phyloP scores from a whole-genome alignment of 2,329 filamentous ascomycete genomes.

The Diaporthe sp. region DNA sequence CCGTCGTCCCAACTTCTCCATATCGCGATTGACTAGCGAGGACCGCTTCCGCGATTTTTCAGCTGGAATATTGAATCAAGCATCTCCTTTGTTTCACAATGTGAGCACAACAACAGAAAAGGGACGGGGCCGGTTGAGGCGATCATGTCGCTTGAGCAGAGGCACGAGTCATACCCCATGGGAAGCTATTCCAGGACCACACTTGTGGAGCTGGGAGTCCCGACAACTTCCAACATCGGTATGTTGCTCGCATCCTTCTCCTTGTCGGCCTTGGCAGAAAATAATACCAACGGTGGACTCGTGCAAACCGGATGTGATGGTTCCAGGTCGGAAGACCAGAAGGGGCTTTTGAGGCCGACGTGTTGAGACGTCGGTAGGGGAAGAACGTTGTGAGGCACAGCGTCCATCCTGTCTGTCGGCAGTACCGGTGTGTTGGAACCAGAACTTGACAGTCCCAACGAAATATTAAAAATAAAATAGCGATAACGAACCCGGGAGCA shows the following conservation, averaged over 20 bases:
- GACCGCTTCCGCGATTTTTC: conserved; percentile 5
- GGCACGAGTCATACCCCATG: conserved; percentile 24
- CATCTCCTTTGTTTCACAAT: conserved; percentile 19
- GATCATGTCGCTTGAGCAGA: conserved; percentile 22
- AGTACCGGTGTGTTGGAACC: background rate
- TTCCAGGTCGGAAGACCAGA: too few species aligned
- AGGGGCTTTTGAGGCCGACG: background rate
- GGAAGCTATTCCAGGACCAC: conserved; percentile 23
- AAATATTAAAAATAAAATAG: background rate
- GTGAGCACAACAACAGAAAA: conserved; percentile 7
- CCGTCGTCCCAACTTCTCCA: conserved; percentile 14
- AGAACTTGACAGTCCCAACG: background rate
- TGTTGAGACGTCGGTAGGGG: background rate
- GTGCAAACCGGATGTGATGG: background rate
- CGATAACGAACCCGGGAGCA: background rate
- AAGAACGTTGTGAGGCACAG: background rate
- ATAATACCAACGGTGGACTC: background rate
- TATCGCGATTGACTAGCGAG: conserved; percentile 11
- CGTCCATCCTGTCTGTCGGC: background rate
- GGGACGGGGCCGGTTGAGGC: conserved; percentile 1
- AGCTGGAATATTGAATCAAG: conserved; percentile 21
- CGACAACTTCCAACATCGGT: background rate
- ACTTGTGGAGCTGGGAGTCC: conserved; percentile 17
- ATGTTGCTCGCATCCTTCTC: conserved; percentile 9
- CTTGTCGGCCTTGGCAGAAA: background rate